Evolutionary conservation across 2,329 filamentous ascomycete species (phyloP), one percentile per base, ranked within the genome.

Genomic region (Fusarium dlaminii): DNA sequence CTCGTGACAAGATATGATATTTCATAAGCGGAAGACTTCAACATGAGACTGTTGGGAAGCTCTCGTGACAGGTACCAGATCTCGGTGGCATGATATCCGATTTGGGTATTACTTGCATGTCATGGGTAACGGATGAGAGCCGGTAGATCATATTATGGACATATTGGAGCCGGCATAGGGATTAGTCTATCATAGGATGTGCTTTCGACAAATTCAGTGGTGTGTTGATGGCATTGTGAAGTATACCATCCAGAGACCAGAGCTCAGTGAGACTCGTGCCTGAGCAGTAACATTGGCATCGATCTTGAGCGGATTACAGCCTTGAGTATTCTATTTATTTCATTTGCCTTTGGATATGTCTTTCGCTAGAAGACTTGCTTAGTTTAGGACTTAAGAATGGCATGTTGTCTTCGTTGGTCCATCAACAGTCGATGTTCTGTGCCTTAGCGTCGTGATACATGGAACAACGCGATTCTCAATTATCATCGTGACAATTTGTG

Each of bases 41-140:
- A 29, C 36, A 42, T 51, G 30, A 37, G 40, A 42, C 51, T 61
- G 37, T 59, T 46, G 29, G 34, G 42, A 63, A 27, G 39, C 34
- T 56, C 42, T 73, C 52, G 52, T 66, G 54, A 70, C 24, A 64
- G 48, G 55, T 56, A 27, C 40, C 48, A 40, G 29, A 37, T 56
- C 30, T 42, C 48, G 10, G n/a, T 66, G 45, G 43, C 46, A 63
- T 45, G 55, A 58, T 72, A 37, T 24, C 36, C 49, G 42, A 49
- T 45, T 56, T 51, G 24, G 43, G 58, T 40, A 48, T n/a, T 34
- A 39, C 58, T 36, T 57, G 51, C 51, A 42, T 55, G 51, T 24
- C 36, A 55, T n/a, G 27, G 51, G 36, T 55, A 55, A n/a, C 27
- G 36, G 51, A 40, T 55, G 24, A 42, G 51, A 40, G 27, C 18